These are phyloP conservation scores for Xylaria sp. DNA, from an alignment of 2,329 filamentous ascomycete species.

Conservation along the genomic window DNA sequence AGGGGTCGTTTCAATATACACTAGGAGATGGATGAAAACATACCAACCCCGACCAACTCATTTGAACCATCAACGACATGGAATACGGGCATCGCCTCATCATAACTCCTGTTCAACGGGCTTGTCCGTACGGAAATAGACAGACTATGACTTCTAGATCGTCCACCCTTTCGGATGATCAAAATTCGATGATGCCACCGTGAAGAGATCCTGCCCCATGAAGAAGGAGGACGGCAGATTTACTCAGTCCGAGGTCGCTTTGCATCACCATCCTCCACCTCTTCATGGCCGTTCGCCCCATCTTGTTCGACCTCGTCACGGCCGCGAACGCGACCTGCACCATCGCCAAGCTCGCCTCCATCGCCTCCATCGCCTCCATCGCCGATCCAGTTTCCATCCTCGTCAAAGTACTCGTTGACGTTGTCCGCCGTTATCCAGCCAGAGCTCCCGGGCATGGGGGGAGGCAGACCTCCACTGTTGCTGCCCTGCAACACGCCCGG, in stretches of 20 bases:
- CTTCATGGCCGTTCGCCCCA: slow-evolving; percentile 55
- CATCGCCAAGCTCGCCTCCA: slow-evolving; percentile 67
- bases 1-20: background rate
- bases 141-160: slow-evolving; percentile 1
- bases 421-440: slow-evolving; percentile 95
- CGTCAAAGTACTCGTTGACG: slow-evolving; percentile 83
- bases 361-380: slow-evolving; percentile 54
- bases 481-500: slow-evolving; percentile 63
- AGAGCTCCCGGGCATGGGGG: slow-evolving; percentile 75
- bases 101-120: background rate
- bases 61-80: background rate
- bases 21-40: slow-evolving; percentile 11
- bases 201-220: background rate
- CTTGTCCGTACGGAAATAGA: background rate
- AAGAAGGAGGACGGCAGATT: background rate
- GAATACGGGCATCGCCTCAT: background rate
- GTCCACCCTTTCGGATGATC: slow-evolving; percentile 1
- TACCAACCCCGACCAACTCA: slow-evolving; percentile 20
- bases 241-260: slow-evolving; percentile 49
- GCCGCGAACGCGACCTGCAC: slow-evolving; percentile 67
- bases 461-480: slow-evolving; percentile 64
- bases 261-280: slow-evolving; percentile 50
- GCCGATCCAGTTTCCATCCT: slow-evolving; percentile 79
- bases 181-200: background rate
- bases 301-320: slow-evolving; percentile 64